Conservation (phyloP, 139 green algal genomes). For the Ettlia oleoabundans region DNA sequence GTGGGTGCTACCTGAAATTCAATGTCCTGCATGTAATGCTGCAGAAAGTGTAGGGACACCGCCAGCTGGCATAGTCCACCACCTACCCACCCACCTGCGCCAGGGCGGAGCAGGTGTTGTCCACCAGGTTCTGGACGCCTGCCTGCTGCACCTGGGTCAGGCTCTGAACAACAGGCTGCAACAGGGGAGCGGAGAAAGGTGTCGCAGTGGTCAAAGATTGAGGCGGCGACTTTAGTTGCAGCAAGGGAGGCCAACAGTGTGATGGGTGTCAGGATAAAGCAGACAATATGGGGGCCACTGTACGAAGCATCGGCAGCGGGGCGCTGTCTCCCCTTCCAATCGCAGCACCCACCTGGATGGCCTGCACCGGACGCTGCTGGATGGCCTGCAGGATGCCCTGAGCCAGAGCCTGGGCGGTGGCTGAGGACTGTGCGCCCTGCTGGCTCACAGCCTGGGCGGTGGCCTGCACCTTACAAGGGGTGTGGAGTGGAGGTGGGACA, state of each 20-base stretch:
- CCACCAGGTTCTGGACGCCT: slow-evolving; percentile 2
- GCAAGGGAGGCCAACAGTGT: too few relatives aligned
- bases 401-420: background rate
- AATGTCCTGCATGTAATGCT: too few relatives aligned
- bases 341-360: background rate
- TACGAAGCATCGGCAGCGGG: background rate
- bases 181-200: too few relatives aligned
- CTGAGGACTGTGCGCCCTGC: background rate
- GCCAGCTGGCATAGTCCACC: too few relatives aligned
- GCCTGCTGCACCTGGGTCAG: too few relatives aligned
- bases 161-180: slow-evolving; percentile 12
- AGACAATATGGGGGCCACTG: background rate
- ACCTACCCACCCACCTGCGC: background rate
- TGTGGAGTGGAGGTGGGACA: too few relatives aligned
- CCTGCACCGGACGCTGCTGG: slow-evolving; percentile 1
- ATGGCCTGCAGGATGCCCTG: background rate
- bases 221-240: too few relatives aligned
- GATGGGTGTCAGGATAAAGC: background rate
- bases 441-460: background rate
- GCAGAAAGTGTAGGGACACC: too few relatives aligned
- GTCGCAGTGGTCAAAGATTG: too few relatives aligned
- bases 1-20: too few relatives aligned
- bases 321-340: background rate
- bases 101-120: slow-evolving; percentile 18
- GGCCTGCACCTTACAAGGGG: too few relatives aligned